phyloP scores from a whole-genome alignment of 2,329 filamentous ascomycete genomes.

The Geosmithia flava region DNA sequence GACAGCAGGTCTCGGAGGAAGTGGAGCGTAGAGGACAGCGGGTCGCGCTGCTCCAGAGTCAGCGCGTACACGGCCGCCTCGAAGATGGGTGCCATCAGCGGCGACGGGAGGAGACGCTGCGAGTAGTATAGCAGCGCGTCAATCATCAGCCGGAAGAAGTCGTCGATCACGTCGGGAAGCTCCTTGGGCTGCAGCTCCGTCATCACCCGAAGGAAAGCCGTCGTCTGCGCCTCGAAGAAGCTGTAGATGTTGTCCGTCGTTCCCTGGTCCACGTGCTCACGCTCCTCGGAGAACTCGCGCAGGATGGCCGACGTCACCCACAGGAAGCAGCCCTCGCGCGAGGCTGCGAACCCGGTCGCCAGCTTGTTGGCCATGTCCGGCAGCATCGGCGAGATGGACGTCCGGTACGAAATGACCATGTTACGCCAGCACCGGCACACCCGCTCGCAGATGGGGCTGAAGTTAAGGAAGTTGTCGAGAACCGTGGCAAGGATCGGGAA shows the following conservation, averaged over 20 bases:
- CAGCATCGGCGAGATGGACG: constrained; percentile 74
- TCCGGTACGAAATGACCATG: constrained; percentile 93
- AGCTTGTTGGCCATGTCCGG: constrained; percentile 81
- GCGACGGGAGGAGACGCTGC: constrained; percentile 66
- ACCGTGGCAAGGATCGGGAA: constrained; percentile 81
- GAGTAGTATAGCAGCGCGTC: constrained; percentile 93
- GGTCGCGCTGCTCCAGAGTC: constrained; percentile 81
- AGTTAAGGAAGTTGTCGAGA: constrained; percentile 75
- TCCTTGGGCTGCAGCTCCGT: constrained; percentile 67
- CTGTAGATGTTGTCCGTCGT: constrained; percentile 81
- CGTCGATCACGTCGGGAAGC: constrained; percentile 77
- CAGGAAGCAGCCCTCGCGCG: constrained; percentile 91
- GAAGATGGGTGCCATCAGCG: constrained; percentile 71
- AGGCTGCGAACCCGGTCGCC: constrained; percentile 70
- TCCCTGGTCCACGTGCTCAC: constrained; percentile 69
- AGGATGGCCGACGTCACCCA: constrained; percentile 95
- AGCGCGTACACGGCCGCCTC: constrained; percentile 79
- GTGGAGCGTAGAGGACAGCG: constrained; percentile 81
- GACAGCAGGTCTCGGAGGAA: constrained; percentile 85
- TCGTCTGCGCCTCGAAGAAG: constrained; percentile 90
- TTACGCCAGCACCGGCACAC: constrained; percentile 93
- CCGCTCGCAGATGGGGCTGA: constrained; percentile 81
- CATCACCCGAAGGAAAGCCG: constrained; percentile 78
- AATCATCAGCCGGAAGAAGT: constrained; percentile 87
- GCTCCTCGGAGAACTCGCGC: constrained; percentile 86